Base-by-base conservation (phyloP, 129 eudicot genomes). In the Flaveria linearis region DNA sequence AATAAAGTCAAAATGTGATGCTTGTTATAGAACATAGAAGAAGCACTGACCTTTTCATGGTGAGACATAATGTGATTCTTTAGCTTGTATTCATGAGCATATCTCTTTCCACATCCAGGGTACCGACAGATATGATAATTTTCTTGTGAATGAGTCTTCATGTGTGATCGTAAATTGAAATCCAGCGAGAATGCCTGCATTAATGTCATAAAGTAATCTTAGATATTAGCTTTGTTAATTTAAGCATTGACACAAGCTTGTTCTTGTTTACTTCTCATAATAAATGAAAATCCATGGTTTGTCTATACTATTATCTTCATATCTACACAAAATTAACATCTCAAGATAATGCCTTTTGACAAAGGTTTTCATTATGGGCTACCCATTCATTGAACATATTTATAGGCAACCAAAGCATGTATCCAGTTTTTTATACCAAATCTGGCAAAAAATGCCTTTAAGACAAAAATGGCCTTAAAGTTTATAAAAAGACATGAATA, bases 81-180 rank as follows among this genome's bases (percentile, higher is more conserved):
- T 25, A 93, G 91, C 81, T 93, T 93, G 83, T 93, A 93, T 67
- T 93, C 98, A 75, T 93, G 98, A 57, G 98, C 97, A 72, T 90
- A 93, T 82, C 98, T 84, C 80, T 93, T 93, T 76, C 96, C 97
- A 76, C 98, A 93, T 75, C 91, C 98, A 76, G 88, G 87, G 80
- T 84, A 88, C 3, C 96, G 98, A 80, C 98, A 93, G 56, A 85
- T 84, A 74, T 93, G 97, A 76, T 93, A 93, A 68, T 93, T 93
- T 79, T 91, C 97, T 82, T 93, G 98, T 26, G 98, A 90, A 86
- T 93, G 98, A 9, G 98, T 93, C 80, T 88, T 93, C 96, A 93
- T 93, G 73, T 93, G 97, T 41, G 98, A 90, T 81, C 96, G 87
- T 56, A 90, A 68, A 80, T 93, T 93, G 71, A 93, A 93, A 87